Evolutionary conservation across 441 rosid genomes (phyloP).

Genomic region (Sinapis alba): DNA sequence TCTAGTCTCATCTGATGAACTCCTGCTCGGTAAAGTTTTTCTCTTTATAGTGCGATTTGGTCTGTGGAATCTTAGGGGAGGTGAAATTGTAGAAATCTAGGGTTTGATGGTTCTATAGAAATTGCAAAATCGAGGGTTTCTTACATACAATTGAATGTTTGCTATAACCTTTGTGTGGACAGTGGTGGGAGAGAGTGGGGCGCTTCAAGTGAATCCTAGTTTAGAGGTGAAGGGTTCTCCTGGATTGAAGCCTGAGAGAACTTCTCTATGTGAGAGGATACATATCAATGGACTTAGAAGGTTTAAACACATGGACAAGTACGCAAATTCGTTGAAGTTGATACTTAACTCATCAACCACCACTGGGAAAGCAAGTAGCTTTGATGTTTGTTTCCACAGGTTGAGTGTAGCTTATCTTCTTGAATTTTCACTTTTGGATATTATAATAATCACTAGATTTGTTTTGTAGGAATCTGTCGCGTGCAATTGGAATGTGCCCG

Average conservation of each 20-base stretch:
- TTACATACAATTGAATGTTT: not conserved
- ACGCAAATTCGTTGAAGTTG: slow-evolving; percentile 71
- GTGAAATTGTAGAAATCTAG: slow-evolving; percentile 34
- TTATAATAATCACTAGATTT: not conserved
- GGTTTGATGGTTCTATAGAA: slow-evolving; percentile 29
- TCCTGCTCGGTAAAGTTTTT: slow-evolving; percentile 50
- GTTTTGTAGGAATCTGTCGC: slow-evolving; percentile 68
- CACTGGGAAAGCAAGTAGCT: slow-evolving; percentile 38
- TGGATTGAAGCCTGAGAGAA: slow-evolving; percentile 60
- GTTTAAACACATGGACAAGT: slow-evolving; percentile 58
- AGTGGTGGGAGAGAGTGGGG: slow-evolving; percentile 59
- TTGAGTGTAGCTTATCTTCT: slow-evolving; percentile 40
- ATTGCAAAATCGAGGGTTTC: slow-evolving; percentile 43
- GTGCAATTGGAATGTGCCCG: slow-evolving; percentile 80
- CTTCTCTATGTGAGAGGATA: slow-evolving; percentile 72
- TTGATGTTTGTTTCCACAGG: slow-evolving; percentile 90
- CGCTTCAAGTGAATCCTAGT: slow-evolving; percentile 53
- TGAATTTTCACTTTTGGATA: not conserved
- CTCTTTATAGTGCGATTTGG: not conserved
- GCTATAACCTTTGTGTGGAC: slow-evolving; percentile 22
- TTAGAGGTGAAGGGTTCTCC: slow-evolving; percentile 65
- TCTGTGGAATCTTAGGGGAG: not conserved
- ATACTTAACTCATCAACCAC: slow-evolving; percentile 49
- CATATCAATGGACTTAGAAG: slow-evolving; percentile 63
- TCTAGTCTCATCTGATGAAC: slow-evolving; percentile 41